phyloP scores from a whole-genome alignment of 2,329 filamentous ascomycete species.

The Aspergillus pseudoterreus region DNA sequence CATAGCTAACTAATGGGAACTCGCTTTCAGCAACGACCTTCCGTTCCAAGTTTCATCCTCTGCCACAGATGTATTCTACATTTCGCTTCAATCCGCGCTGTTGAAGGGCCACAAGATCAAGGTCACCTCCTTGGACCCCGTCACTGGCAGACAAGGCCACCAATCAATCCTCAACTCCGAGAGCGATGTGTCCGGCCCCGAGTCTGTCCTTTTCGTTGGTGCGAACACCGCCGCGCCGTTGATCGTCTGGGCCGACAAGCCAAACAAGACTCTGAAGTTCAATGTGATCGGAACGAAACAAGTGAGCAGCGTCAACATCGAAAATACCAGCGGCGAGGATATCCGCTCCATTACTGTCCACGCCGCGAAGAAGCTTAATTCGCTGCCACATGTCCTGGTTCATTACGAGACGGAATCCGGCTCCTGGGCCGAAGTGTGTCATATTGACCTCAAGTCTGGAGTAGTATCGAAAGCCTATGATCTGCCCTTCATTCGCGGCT shows the following conservation, averaged over 20 bases:
- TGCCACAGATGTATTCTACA: constrained; percentile 67
- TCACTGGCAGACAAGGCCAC: constrained; percentile 67
- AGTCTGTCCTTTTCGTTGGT: constrained; percentile 39
- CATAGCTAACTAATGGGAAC: constrained; percentile 17
- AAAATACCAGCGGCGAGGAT: constrained; percentile 38
- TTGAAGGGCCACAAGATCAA: constrained; percentile 71
- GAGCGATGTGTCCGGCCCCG: constrained; percentile 56
- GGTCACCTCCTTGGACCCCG: constrained; percentile 67
- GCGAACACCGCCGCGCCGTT: constrained; percentile 40
- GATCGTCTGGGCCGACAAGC: constrained; percentile 44
- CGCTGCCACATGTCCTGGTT: constrained; percentile 78
- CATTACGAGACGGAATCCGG: constrained; percentile 68
- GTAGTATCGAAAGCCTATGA: constrained; percentile 74
- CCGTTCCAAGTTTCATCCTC: constrained; percentile 74
- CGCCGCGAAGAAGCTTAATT: constrained; percentile 67
- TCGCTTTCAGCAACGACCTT: constrained; percentile 54
- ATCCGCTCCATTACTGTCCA: constrained; percentile 63
- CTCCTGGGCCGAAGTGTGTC: constrained; percentile 82
- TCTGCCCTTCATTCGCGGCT: constrained; percentile 66
- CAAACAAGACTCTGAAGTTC: constrained; percentile 41
- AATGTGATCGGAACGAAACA: constrained; percentile 44
- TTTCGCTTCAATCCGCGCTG: constrained; percentile 66
- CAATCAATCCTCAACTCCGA: constrained; percentile 72
- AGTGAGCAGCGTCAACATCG: constrained; percentile 35
- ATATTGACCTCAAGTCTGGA: constrained; percentile 68